A percentile compares a stretch with the other conserved stretches of the same genome.
Conservation (phyloP, 2,329 filamentous ascomycete genomes). For the Chaetomium olivaceum region DNA sequence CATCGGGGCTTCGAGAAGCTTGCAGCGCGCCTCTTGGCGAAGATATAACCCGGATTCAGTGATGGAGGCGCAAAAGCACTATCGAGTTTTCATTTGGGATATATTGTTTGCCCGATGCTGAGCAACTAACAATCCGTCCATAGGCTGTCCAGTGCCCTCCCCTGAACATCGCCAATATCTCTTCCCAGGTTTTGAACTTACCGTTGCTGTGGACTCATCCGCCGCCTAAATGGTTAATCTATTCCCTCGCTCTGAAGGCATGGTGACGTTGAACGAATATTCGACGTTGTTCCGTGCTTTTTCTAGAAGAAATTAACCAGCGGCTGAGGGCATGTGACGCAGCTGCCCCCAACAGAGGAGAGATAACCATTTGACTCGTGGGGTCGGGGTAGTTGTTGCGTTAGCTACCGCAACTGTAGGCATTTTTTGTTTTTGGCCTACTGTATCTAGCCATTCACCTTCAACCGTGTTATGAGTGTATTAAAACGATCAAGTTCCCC, state of each 20-base stretch:
- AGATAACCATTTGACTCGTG: not conserved
- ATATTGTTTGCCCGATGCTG: not conserved
- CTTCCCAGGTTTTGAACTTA: not conserved
- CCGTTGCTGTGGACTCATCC: not conserved
- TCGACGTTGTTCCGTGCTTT: not conserved
- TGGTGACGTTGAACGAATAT: not conserved
- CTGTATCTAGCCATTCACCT: not conserved
- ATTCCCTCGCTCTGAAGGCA: not conserved
- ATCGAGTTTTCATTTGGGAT: not conserved
- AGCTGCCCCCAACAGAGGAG: not conserved
- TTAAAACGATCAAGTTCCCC: too few species aligned
- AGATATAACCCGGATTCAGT: not conserved
- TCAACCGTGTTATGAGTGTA: not conserved
- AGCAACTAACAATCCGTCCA: not conserved
- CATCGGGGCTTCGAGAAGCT: not conserved
- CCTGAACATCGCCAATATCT: too few species aligned
- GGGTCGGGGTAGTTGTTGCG: not conserved
- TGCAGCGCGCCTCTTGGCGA: constrained; percentile 1
- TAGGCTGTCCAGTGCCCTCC: too few species aligned
- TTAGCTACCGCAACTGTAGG: not conserved
- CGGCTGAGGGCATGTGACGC: not conserved
- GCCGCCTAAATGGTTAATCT: constrained; percentile 1
- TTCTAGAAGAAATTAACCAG: not conserved
- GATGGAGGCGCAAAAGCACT: not conserved
- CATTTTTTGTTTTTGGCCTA: not conserved